Base-by-base conservation (phyloP, 768 basidiomycete genomes). In the Daedaleopsis sinensis region DNA sequence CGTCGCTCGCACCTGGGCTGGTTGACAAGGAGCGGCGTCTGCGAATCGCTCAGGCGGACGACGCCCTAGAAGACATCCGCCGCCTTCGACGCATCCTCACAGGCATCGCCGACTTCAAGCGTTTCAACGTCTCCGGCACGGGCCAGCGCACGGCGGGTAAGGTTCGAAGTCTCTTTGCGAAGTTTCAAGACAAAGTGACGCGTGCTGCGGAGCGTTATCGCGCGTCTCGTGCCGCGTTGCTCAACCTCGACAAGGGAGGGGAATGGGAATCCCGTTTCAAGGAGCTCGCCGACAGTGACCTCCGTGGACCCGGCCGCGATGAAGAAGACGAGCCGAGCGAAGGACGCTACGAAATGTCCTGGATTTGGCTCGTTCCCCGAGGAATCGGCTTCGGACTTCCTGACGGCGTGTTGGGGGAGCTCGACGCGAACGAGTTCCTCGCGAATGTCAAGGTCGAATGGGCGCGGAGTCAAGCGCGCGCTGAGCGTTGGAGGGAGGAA, bases 401-500 rank as follows among this genome's bases (percentile, higher is more conserved):
- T 12, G 47, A 35, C 11, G 39, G 37, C 9, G 11, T 12, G 1
- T 4, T 16, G 7, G 57, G 39, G 1, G 37, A 19, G 2, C 6
- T 43, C 6, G 15, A 19, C 6, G 15, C 52, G n/a, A 44, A 42
- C 2, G 43, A 55, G 5, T 9, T 46, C 2, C 47, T 46, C 16
- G 49, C 52, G 8, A 48, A 38, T 24, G 56, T 59, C 35, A 43
- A 37, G 9, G 44, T 55, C n/a, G 58, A 64, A 21, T 64, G 63
- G 63, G 53, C 54, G 27, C 74, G 71, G 50, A 65, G 67, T 1
- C 52, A 68, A 1, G 76, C 76, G 0, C 62, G 73, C 0, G 72
- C 71, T 1, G 62, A 71, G 50, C 66, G 73, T 0, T 78, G 76
- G 75, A 65, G 66, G 24, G 76, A 79, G 55, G 76, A 79, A 55